Evolutionary conservation across 2,329 filamentous ascomycete species (phyloP).

Genomic region (Blumeriella jaapii): DNA sequence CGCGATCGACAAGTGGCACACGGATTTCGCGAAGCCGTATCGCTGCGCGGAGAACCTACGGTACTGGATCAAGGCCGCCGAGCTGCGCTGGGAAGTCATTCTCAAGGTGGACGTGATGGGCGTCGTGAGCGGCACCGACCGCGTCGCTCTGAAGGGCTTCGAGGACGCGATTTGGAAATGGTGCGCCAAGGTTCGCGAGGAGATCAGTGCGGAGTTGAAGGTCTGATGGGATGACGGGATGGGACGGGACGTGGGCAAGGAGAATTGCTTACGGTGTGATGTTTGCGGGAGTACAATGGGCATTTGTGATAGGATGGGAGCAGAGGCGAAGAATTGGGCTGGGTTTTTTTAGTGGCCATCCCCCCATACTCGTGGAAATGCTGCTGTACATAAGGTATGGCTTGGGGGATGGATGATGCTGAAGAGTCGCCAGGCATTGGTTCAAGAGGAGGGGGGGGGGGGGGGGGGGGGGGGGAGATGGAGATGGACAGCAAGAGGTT

Average conservation of each 20-base stretch:
- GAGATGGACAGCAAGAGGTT: too few relatives aligned
- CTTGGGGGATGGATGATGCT: too few relatives aligned
- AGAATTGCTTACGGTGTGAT: too few relatives aligned
- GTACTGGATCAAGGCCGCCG: slow-evolving; percentile 93
- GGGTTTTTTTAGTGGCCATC: too few relatives aligned
- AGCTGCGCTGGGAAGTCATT: slow-evolving; percentile 83
- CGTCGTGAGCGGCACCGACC: slow-evolving; percentile 61
- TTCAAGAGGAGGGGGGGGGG: too few relatives aligned
- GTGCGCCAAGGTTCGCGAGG: slow-evolving; percentile 71
- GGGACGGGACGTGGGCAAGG: slow-evolving; percentile 1
- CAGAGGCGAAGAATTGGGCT: too few relatives aligned
- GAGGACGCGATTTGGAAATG: slow-evolving; percentile 74
- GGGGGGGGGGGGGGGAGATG: too few relatives aligned
- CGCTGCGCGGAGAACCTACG: slow-evolving; percentile 85
- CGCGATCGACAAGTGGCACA: slow-evolving; percentile 77
- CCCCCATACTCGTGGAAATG: too few relatives aligned
- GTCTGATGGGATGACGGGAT: slow-evolving; percentile 8
- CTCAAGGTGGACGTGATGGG: slow-evolving; percentile 77
- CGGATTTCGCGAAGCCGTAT: slow-evolving; percentile 91
- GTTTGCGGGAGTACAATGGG: too few relatives aligned
- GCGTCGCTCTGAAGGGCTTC: slow-evolving; percentile 66
- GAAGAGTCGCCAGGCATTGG: too few relatives aligned
- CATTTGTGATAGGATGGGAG: too few relatives aligned
- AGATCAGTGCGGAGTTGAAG: slow-evolving; percentile 60
- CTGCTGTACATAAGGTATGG: too few relatives aligned